A percentile compares a stretch with the other conserved stretches of the same genome.
These are phyloP conservation scores for Kwoniella sp. DNA, from an alignment of 768 basidiomycete genomes.

Conservation along the genomic window DNA sequence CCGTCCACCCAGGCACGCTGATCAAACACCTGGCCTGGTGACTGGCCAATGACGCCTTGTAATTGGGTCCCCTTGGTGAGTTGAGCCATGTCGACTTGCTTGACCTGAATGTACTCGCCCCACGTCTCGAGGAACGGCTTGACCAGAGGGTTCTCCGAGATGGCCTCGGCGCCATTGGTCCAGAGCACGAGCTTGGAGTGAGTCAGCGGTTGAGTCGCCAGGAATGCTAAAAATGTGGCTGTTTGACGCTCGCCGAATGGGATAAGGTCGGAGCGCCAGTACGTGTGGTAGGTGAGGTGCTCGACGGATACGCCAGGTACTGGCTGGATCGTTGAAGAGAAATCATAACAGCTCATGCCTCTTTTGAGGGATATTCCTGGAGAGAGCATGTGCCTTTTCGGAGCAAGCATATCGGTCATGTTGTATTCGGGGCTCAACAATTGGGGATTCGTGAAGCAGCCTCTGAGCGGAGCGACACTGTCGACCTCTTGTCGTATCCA, in stretches of 20 bases:
- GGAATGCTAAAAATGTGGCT: slow-evolving; percentile 86
- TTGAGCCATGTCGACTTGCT: slow-evolving; percentile 61
- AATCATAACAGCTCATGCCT: slow-evolving; percentile 87
- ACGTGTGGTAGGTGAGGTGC: slow-evolving; percentile 74
- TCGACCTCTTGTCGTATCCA: slow-evolving; percentile 75
- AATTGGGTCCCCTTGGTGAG: slow-evolving; percentile 75
- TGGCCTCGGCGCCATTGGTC: slow-evolving; percentile 72
- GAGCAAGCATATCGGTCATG: slow-evolving; percentile 50
- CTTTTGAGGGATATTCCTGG: slow-evolving; percentile 72
- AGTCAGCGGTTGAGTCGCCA: slow-evolving; percentile 76
- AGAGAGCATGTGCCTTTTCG: slow-evolving; percentile 66
- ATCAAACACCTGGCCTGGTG: slow-evolving; percentile 56
- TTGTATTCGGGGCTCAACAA: slow-evolving; percentile 45
- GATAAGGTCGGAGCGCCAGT: slow-evolving; percentile 87
- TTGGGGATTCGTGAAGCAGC: slow-evolving; percentile 33
- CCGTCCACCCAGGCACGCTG: slow-evolving; percentile 90
- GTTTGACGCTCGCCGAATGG: slow-evolving; percentile 77
- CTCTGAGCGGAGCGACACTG: slow-evolving; percentile 57
- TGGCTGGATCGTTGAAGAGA: slow-evolving; percentile 71
- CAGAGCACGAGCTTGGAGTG: slow-evolving; percentile 72
- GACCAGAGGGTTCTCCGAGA: slow-evolving; percentile 54
- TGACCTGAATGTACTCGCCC: slow-evolving; percentile 68
- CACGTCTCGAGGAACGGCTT: slow-evolving; percentile 60
- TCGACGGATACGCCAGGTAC: slow-evolving; percentile 26
- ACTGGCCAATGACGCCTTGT: slow-evolving; percentile 58